Evolutionary conservation across 2,329 filamentous ascomycete species (phyloP).

Genomic region (Alternaria sp.): DNA sequence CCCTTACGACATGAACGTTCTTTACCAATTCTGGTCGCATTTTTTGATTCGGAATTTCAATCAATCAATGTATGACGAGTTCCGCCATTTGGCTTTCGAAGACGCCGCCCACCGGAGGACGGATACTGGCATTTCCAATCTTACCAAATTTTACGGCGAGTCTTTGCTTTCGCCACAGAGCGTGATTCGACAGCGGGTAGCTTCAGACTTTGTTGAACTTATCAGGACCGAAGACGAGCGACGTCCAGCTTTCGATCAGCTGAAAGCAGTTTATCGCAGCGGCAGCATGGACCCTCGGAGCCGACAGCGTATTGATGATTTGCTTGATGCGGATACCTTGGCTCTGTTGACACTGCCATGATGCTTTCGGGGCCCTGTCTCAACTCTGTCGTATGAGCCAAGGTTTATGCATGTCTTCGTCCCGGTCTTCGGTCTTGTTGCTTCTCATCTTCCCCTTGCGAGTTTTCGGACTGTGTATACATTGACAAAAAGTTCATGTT

Average conservation of each 20-base stretch:
- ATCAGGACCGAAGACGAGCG: slow-evolving; percentile 56
- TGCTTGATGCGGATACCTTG: slow-evolving; percentile 59
- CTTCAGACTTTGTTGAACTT: slow-evolving; percentile 62
- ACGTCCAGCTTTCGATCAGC: slow-evolving; percentile 56
- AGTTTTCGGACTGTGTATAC: slow-evolving; percentile 26
- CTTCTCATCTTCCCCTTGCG: slow-evolving; percentile 24
- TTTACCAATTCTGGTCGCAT: slow-evolving; percentile 78
- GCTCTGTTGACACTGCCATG: slow-evolving; percentile 56
- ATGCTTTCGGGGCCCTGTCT: slow-evolving; percentile 7
- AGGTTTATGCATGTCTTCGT: not conserved
- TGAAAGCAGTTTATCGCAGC: slow-evolving; percentile 61
- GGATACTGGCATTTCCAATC: slow-evolving; percentile 64
- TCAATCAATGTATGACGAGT: slow-evolving; percentile 75
- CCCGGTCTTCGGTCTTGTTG: slow-evolving; percentile 23
- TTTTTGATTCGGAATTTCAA: slow-evolving; percentile 78
- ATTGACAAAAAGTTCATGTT: slow-evolving; percentile 39
- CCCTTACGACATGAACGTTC: slow-evolving; percentile 66
- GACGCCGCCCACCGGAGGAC: slow-evolving; percentile 62
- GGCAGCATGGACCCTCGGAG: slow-evolving; percentile 62
- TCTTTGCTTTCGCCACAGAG: slow-evolving; percentile 58
- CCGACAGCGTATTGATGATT: slow-evolving; percentile 61
- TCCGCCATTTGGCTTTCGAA: slow-evolving; percentile 69
- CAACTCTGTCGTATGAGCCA: not conserved
- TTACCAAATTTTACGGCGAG: slow-evolving; percentile 70
- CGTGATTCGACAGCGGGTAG: slow-evolving; percentile 60